These are phyloP conservation scores for Cryptococcus sp. DNA, from an alignment of 1,284 basidiomycete species.

Conservation along the genomic window DNA sequence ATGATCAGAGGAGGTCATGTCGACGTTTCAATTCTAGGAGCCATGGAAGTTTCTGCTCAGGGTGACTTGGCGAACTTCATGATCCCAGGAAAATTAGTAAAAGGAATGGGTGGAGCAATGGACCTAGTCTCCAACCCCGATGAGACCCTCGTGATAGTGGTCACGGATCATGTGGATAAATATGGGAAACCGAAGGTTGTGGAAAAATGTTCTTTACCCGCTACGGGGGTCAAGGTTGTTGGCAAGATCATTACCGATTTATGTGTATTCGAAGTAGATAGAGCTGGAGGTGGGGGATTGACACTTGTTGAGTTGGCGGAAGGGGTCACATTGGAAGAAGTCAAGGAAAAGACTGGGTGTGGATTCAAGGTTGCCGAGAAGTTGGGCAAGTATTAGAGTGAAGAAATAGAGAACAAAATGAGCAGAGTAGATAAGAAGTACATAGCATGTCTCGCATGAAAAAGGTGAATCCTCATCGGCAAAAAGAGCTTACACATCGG, in stretches of 20 bases:
- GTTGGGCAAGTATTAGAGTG: constrained; percentile 36
- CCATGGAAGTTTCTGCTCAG: constrained; percentile 88
- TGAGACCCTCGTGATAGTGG: constrained; percentile 73
- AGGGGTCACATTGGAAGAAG: constrained; percentile 76
- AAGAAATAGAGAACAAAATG: constrained; percentile 8
- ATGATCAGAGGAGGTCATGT: constrained; percentile 97
- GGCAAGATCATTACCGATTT: constrained; percentile 90
- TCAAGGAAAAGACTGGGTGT: constrained; percentile 76
- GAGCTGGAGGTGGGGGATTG: constrained; percentile 59
- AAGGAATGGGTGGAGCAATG: constrained; percentile 94
- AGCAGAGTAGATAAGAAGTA: not conserved
- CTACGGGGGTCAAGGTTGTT: constrained; percentile 81
- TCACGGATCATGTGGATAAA: constrained; percentile 87
- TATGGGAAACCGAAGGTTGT: constrained; percentile 85
- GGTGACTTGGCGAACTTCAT: constrained; percentile 96
- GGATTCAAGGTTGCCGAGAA: constrained; percentile 58
- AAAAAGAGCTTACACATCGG: not conserved
- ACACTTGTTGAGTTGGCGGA: constrained; percentile 76
- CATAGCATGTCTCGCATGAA: too few relatives aligned
- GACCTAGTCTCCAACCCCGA: constrained; percentile 91
- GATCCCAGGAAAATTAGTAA: constrained; percentile 89
- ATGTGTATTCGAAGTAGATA: constrained; percentile 81
- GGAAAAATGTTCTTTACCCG: constrained; percentile 71
- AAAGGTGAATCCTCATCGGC: not conserved
- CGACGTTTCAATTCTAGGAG: constrained; percentile 81